A percentile compares a stretch with the other conserved stretches of the same genome.
Conservation (phyloP, 208 protist species). For the Trypanosoma congolense region DNA sequence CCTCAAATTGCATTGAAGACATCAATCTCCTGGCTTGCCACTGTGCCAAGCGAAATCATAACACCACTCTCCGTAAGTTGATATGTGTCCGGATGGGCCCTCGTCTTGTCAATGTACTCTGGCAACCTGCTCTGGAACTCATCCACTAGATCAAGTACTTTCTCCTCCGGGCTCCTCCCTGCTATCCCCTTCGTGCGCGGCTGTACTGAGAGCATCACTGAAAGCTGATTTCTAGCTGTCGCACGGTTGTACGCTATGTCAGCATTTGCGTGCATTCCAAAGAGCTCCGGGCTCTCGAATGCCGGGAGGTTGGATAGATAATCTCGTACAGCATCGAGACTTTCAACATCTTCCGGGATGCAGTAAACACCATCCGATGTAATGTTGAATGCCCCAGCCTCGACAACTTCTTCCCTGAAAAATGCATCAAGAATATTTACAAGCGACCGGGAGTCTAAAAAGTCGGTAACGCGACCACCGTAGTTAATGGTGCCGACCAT, state of each 20-base stretch:
- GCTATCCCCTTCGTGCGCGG: slow-evolving; percentile 63
- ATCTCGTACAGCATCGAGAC: slow-evolving; percentile 50
- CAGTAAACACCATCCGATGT: slow-evolving; percentile 81
- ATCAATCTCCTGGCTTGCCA: slow-evolving; percentile 87
- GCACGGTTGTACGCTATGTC: slow-evolving; percentile 91
- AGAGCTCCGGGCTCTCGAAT: slow-evolving; percentile 92
- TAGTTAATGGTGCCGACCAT: slow-evolving; percentile 95
- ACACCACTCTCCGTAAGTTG: slow-evolving; percentile 75
- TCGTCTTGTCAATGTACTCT: slow-evolving; percentile 70
- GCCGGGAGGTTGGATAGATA: slow-evolving; percentile 86
- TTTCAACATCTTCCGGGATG: slow-evolving; percentile 72
- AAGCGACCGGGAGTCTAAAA: slow-evolving; percentile 84
- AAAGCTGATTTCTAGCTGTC: slow-evolving; percentile 83
- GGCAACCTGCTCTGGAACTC: slow-evolving; percentile 83
- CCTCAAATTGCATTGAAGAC: slow-evolving; percentile 83
- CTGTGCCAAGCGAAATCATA: slow-evolving; percentile 89
- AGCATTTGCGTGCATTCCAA: slow-evolving; percentile 95
- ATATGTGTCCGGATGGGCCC: slow-evolving; percentile 81
- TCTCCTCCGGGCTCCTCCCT: slow-evolving; percentile 67
- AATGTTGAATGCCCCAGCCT: slow-evolving; percentile 64
- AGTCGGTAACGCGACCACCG: slow-evolving; percentile 93
- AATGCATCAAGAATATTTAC: slow-evolving; percentile 67
- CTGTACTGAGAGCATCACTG: slow-evolving; percentile 87
- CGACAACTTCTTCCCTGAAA: slow-evolving; percentile 66
- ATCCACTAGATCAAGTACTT: slow-evolving; percentile 63